Base-by-base conservation (phyloP, 1,284 basidiomycete species). In the Ganoderma sinense region DNA sequence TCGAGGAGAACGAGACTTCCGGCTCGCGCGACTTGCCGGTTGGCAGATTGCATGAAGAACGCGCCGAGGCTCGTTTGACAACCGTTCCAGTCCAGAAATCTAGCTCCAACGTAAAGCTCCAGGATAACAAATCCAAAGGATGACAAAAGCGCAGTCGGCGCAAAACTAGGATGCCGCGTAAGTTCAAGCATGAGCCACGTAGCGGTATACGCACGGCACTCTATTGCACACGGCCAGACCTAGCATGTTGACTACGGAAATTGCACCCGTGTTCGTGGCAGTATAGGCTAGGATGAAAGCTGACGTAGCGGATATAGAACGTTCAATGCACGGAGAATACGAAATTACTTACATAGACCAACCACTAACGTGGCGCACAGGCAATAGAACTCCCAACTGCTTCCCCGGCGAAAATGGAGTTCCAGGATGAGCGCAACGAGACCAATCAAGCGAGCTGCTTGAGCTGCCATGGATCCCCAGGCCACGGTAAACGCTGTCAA, bases 401-500 rank as follows among this genome's bases (percentile, higher is more conserved):
- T 75, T 20, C 81, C 75, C 26, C 81, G 78, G 31, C 83, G 74
- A 43, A 70, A 76, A 45, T 78, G 77, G 58, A 89, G 76, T 61
- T 85, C 81, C 26, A 84, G 74, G 53, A 82, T 76, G 40, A 89
- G 76, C n/a, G 84, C 80, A 20, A 84, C 66, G 20, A 88, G 74
- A 2, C 85, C 86, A 40, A 86, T 76, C 8, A 88, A 78, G 7
- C 83, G 81, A 18, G 81, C 83, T 36, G 82, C 79, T 68, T 85
- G 82, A 13, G 82, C 80, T 3, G 86, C 80, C 78, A 88, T 83
- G 51, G 81, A 81, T 31, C 83, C 82, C 84, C 84, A 87, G 1
- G 86, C 85, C 39, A 88, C 78, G 1, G 86, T 78, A 70, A 88
- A 86, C 8, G 84, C 88, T 89, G 70, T 65, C 20, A 45, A n/a